Conservation (phyloP, 768 basidiomycete genomes). For the Amanita thiersii region DNA sequence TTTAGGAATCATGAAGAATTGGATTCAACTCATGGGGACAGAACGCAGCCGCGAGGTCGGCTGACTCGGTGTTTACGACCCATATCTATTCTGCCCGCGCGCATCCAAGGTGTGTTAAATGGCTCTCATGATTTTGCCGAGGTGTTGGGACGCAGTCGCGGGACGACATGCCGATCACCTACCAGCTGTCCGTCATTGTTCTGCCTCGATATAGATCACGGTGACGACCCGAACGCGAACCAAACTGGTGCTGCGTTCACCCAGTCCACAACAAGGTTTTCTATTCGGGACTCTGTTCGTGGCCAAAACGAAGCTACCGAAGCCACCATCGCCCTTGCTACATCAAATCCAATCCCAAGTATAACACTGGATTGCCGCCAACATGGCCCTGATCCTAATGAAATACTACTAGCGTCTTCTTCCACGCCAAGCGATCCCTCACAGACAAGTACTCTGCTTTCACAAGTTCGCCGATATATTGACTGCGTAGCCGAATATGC, state of each 20-base stretch:
- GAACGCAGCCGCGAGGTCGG: background rate
- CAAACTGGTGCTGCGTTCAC: background rate
- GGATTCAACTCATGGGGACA: background rate
- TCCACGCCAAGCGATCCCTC: slow-evolving; percentile 3
- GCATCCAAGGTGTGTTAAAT: background rate
- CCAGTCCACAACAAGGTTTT: too few relatives aligned
- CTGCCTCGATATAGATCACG: background rate
- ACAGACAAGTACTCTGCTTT: slow-evolving; percentile 15
- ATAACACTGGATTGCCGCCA: too few relatives aligned
- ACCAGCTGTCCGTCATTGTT: background rate
- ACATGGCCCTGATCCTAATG: too few relatives aligned
- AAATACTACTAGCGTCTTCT: too few relatives aligned
- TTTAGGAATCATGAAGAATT: slow-evolving; percentile 4
- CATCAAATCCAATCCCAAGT: too few relatives aligned
- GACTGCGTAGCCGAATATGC: slow-evolving; percentile 19
- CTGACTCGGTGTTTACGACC: background rate
- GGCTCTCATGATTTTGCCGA: background rate
- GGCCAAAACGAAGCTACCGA: too few relatives aligned
- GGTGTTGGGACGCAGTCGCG: slow-evolving; percentile 1
- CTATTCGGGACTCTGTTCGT: background rate
- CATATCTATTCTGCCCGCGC: background rate
- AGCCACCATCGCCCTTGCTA: too few relatives aligned
- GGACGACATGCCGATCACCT: background rate
- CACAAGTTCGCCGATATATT: slow-evolving; percentile 20
- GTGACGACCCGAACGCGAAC: background rate